Conservation (phyloP, 2,329 filamentous ascomycete species). For the Neospermospora avenae region DNA sequence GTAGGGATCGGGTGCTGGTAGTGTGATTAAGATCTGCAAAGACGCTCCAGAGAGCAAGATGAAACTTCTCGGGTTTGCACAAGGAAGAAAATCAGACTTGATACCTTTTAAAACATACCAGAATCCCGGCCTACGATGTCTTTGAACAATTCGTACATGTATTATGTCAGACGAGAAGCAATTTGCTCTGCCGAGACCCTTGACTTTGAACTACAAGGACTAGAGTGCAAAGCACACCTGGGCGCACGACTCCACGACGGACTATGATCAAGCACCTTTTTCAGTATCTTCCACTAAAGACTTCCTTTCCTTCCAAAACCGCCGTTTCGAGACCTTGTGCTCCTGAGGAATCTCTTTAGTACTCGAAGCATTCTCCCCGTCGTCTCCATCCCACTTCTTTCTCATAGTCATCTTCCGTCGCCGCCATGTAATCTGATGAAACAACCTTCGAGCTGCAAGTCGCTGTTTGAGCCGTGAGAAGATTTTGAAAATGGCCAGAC, state of each 20-base stretch:
- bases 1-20: neutral
- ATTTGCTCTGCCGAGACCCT: no score
- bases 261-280: neutral
- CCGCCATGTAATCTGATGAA: neutral
- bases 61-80: no score
- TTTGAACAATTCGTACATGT: no score
- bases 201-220: no score
- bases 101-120: no score
- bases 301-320: neutral
- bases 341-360: neutral
- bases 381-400: neutral
- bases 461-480: neutral
- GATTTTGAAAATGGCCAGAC: neutral
- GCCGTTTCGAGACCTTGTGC: neutral
- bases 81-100: no score
- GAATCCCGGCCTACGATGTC: no score
- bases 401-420: neutral
- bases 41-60: no score
- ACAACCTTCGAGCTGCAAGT: neutral
- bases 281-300: neutral
- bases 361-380: neutral
- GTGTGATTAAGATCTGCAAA: no score
- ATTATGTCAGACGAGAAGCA: no score
- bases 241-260: no score
- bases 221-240: no score